Evolutionary conservation across 129 eudicot species (phyloP).

Genomic region (Centaurea solstitialis): DNA sequence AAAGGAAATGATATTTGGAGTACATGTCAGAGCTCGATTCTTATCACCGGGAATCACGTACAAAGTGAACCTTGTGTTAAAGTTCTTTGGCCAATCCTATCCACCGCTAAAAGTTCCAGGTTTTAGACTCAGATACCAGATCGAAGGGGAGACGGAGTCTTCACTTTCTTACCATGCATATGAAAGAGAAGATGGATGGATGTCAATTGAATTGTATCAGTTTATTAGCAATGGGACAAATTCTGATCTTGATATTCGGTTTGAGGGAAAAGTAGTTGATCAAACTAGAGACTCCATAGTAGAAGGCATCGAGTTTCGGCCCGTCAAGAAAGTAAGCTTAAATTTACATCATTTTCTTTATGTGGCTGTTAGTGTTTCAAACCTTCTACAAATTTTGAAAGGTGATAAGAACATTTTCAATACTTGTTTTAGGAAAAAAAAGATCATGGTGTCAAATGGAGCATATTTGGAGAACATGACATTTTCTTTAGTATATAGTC

Average conservation of each 20-base stretch:
- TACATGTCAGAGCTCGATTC: not conserved
- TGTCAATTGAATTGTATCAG: not conserved
- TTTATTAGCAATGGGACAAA: not conserved
- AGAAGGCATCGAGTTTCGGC: not conserved
- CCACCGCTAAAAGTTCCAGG: too few species aligned
- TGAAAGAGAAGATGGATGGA: not conserved
- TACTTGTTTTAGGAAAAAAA: too few species aligned
- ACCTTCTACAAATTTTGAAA: too few species aligned
- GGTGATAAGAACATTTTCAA: too few species aligned
- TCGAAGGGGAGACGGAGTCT: not conserved
- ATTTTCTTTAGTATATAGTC: too few species aligned
- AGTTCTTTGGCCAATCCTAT: too few species aligned
- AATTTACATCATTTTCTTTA: too few species aligned
- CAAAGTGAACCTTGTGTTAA: not conserved
- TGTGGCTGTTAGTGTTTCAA: too few species aligned
- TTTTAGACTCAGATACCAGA: not conserved
- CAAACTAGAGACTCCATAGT: not conserved
- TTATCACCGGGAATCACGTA: not conserved
- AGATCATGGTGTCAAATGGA: too few species aligned
- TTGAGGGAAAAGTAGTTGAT: not conserved
- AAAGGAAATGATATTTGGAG: not conserved
- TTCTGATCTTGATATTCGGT: not conserved
- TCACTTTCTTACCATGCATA: not conserved
- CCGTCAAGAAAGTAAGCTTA: too few species aligned
- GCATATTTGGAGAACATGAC: too few species aligned